These are phyloP conservation scores for Vishniacozyma victoriae DNA, from an alignment of 768 basidiomycete species.

Conservation along the genomic window DNA sequence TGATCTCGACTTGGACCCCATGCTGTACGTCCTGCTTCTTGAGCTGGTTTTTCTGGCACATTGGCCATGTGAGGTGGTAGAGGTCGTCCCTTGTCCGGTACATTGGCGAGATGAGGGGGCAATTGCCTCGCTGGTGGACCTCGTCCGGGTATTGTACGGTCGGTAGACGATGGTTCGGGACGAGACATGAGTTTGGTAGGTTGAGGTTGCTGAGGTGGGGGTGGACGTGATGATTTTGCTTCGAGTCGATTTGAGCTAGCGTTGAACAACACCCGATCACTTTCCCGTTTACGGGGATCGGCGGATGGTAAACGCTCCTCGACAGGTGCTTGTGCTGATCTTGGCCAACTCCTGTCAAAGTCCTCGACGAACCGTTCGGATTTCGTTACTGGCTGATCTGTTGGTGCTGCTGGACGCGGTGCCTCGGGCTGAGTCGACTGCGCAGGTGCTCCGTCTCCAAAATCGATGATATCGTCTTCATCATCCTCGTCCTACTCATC, in stretches of 20 bases:
- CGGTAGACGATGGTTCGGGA: no score
- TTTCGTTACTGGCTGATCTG: constrained; percentile 60
- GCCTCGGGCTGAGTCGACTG: constrained; percentile 2
- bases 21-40: constrained; percentile 11
- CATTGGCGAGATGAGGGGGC: constrained; percentile 31
- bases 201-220: constrained; percentile 1
- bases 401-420: constrained; percentile 17
- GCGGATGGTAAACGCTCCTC: constrained; percentile 49
- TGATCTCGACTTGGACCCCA: constrained; percentile 19
- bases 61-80: constrained; percentile 21
- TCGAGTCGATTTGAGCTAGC: constrained; percentile 86
- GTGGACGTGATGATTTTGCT: constrained; percentile 50
- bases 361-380: constrained; percentile 88
- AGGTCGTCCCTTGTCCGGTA: constrained; percentile 3
- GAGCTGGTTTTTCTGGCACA: neutral
- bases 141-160: neutral
- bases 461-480: constrained; percentile 85
- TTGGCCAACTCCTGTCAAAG: constrained; percentile 95
- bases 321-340: constrained; percentile 52
- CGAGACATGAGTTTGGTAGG: constrained; percentile 17
- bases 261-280: constrained; percentile 80
- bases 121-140: constrained; percentile 15
- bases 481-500: constrained; percentile 73
- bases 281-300: constrained; percentile 48
- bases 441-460: constrained; percentile 61